Percentiles rank a stretch among this genome's conserved stretches.
Conservation (phyloP, 176 grass and related monocot genomes). For the Hsuehochloa calcarea region DNA sequence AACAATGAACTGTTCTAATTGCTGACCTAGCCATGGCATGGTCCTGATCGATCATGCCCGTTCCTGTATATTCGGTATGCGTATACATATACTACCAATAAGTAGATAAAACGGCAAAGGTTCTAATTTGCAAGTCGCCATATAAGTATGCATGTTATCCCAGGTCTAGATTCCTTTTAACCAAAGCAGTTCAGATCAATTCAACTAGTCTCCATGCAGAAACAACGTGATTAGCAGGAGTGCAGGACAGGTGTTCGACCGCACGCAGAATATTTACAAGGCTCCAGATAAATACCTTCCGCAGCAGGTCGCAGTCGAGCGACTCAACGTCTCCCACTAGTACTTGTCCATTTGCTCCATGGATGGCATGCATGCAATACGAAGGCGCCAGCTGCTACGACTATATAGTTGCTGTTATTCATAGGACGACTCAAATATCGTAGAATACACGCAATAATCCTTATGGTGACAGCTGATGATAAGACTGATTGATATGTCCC, state of each 20-base stretch:
- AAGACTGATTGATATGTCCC: neutral
- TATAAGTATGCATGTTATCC: conserved; percentile 28
- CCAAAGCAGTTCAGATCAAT: neutral
- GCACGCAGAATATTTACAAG: conserved; percentile 18
- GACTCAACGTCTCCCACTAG: conserved; percentile 7
- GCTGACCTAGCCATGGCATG: neutral
- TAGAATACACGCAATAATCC: neutral
- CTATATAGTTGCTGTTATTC: neutral
- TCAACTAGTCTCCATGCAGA: neutral
- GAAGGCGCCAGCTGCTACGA: neutral
- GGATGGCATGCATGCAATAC: neutral
- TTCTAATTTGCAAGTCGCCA: conserved; percentile 22
- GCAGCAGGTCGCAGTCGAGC: conserved; percentile 29
- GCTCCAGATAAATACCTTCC: conserved; percentile 4
- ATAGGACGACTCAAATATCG: neutral
- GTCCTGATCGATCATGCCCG: neutral
- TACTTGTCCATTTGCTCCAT: neutral
- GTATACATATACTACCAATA: neutral
- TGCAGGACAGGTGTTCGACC: conserved; percentile 27
- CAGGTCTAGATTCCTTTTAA: neutral
- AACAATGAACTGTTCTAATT: neutral
- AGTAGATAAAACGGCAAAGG: neutral
- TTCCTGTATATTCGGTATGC: neutral
- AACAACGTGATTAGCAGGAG: neutral
- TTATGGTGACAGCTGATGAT: neutral